Percentiles rank a stretch among this genome's conserved stretches.
phyloP scores from a whole-genome alignment of 169 alveolate species.

The Blepharisma undulans region DNA sequence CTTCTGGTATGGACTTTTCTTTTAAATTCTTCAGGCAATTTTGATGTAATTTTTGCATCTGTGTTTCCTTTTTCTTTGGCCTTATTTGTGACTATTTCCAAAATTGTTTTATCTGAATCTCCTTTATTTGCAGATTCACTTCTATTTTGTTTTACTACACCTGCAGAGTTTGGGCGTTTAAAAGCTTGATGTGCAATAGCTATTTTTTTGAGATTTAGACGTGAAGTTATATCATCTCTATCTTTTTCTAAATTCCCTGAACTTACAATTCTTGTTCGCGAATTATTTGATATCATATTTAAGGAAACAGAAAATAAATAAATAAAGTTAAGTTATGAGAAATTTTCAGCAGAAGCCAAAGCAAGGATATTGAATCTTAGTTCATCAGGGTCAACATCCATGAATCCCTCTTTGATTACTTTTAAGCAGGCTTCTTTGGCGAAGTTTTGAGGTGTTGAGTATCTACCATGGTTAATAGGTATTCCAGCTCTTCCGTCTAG shows the following conservation, averaged over 20 bases:
- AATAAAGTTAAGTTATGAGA: not conserved
- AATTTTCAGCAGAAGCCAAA: slow-evolving; percentile 36
- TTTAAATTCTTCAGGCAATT: not conserved
- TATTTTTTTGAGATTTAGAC: not conserved
- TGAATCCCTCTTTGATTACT: slow-evolving; percentile 51
- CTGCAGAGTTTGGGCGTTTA: not conserved
- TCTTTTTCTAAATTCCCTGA: not conserved
- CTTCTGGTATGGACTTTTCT: not conserved
- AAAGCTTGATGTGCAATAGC: not conserved
- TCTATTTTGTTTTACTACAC: not conserved
- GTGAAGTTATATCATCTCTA: not conserved
- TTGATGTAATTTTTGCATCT: not conserved
- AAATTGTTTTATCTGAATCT: not conserved
- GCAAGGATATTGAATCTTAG: slow-evolving; percentile 63
- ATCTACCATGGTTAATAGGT: slow-evolving; percentile 67
- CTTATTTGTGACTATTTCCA: not conserved
- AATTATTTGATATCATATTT: not conserved
- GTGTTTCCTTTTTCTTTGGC: not conserved
- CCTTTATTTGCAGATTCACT: not conserved
- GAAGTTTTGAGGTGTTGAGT: slow-evolving; percentile 37
- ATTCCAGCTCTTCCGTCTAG: slow-evolving; percentile 74
- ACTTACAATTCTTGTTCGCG: not conserved
- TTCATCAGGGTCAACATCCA: slow-evolving; percentile 71
- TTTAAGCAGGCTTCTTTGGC: slow-evolving; percentile 4
- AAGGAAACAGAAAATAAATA: not conserved